Conservation (phyloP, 169 alveolate genomes). For the Plasmodium coatneyi region DNA sequence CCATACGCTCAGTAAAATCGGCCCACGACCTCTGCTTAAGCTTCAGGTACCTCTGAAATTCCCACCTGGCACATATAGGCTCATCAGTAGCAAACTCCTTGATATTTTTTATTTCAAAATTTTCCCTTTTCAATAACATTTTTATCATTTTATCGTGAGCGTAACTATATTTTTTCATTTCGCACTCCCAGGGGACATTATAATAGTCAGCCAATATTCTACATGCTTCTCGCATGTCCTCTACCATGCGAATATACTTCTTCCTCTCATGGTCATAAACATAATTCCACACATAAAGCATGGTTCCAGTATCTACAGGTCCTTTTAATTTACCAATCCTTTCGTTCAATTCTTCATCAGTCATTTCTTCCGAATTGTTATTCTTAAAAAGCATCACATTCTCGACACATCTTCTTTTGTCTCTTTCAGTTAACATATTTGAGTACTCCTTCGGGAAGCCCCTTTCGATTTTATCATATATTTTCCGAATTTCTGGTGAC, state of each 20-base stretch:
- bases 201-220: neutral
- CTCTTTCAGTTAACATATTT: neutral
- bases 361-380: neutral
- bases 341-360: slow-evolving; percentile 8
- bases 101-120: neutral
- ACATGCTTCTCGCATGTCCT: neutral
- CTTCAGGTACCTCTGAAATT: slow-evolving; percentile 12
- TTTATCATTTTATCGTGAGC: neutral
- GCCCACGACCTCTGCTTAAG: slow-evolving; percentile 1
- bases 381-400: neutral
- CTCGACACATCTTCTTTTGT: neutral
- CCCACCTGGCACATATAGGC: slow-evolving; percentile 28
- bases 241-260: neutral
- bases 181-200: neutral
- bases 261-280: neutral
- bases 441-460: neutral
- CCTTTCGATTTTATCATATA: neutral
- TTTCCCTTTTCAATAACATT: neutral
- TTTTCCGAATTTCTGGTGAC: neutral
- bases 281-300: neutral
- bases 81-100: slow-evolving; percentile 7
- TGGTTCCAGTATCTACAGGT: neutral
- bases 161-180: neutral
- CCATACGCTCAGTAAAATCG: neutral
- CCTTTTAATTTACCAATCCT: slow-evolving; percentile 13